A percentile compares a stretch with the other conserved stretches of the same genome.
Evolutionary conservation across 495 filamentous ascomycete genomes (phyloP).

Genomic region (Chaetomium tenue): DNA sequence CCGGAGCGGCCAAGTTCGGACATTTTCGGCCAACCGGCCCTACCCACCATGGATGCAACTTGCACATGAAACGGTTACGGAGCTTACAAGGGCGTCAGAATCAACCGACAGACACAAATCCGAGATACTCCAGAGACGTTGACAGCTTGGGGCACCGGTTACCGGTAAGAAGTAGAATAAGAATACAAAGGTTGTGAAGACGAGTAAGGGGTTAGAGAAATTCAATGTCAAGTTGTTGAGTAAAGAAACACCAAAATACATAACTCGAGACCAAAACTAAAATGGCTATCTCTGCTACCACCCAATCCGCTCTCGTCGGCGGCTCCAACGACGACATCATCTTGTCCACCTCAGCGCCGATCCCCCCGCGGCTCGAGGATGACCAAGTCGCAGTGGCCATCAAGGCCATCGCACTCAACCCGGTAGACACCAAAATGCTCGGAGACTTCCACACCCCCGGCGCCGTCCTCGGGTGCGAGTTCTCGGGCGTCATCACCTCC

Average conservation of each 20-base stretch:
- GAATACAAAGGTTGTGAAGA: background rate
- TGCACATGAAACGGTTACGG: background rate
- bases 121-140: background rate
- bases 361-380: background rate
- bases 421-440: constrained; percentile 58
- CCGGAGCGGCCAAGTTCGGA: background rate
- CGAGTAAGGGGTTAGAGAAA: background rate
- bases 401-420: constrained; percentile 46
- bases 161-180: background rate
- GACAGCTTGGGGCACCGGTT: background rate
- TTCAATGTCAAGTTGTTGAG: too few relatives aligned
- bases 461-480: constrained; percentile 40
- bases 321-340: background rate
- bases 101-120: background rate
- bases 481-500: constrained; percentile 46
- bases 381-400: background rate
- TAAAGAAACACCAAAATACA: background rate
- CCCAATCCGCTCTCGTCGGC: background rate
- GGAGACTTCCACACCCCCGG: constrained; percentile 27
- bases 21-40: background rate
- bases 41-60: background rate
- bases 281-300: background rate
- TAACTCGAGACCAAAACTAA: background rate
- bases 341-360: background rate
- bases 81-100: background rate